A percentile compares a stretch with the other conserved stretches of the same genome.
Evolutionary conservation across 768 basidiomycete genomes (phyloP).

Genomic region (Agaricus sinodeliciosus): DNA sequence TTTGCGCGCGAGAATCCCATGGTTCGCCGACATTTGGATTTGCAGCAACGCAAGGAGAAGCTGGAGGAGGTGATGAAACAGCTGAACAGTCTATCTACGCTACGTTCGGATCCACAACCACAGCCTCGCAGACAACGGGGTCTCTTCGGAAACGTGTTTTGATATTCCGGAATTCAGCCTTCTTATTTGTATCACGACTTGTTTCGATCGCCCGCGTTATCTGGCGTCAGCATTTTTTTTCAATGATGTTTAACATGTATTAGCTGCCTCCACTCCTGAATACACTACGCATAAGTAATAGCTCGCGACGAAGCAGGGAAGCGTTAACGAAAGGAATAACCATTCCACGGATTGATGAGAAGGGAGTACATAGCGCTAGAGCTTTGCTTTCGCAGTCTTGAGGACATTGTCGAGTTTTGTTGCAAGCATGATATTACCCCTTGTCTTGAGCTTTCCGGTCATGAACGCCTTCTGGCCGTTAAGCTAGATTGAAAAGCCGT

Average conservation of each 20-base stretch:
- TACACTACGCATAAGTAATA: constrained; percentile 10
- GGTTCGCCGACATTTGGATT: constrained; percentile 81
- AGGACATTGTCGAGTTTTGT: constrained; percentile 85
- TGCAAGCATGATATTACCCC: constrained; percentile 89
- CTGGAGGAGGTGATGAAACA: constrained; percentile 97
- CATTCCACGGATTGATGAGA: background rate
- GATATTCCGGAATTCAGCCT: constrained; percentile 1
- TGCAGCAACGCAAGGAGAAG: constrained; percentile 97
- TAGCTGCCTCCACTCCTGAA: background rate
- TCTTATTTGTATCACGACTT: background rate
- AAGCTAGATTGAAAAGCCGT: constrained; percentile 34
- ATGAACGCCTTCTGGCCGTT: constrained; percentile 96
- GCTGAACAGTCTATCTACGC: constrained; percentile 83
- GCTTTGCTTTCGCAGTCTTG: constrained; percentile 41
- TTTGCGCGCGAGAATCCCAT: constrained; percentile 95
- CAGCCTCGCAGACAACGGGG: constrained; percentile 69
- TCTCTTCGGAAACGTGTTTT: constrained; percentile 74
- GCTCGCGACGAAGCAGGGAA: background rate
- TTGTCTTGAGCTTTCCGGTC: constrained; percentile 90
- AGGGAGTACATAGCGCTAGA: constrained; percentile 19
- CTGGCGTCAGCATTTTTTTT: no score
- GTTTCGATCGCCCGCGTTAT: background rate
- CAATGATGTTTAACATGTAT: background rate
- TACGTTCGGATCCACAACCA: constrained; percentile 78
- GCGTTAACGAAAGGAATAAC: background rate